Conservation (phyloP, 805 yeast species). For the Maudiozyma bulderi region DNA sequence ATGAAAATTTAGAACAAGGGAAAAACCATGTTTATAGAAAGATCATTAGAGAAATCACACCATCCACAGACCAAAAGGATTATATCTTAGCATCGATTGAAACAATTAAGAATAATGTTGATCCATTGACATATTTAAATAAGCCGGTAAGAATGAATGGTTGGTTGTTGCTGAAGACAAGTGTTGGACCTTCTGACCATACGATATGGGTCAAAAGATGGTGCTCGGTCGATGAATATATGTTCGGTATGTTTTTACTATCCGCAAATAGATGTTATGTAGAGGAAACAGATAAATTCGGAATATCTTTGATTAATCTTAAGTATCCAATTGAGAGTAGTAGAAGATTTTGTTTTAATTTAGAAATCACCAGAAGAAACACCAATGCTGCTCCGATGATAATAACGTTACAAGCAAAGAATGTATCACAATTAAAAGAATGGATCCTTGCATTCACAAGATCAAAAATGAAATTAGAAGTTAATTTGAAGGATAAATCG, state of each 20-base stretch:
- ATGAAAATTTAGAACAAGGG: slow-evolving; percentile 39
- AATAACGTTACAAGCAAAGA: slow-evolving; percentile 63
- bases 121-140: not conserved
- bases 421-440: slow-evolving; percentile 50
- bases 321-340: slow-evolving; percentile 47
- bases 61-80: slow-evolving; percentile 48
- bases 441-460: slow-evolving; percentile 66
- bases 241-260: slow-evolving; percentile 66
- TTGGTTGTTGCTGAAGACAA: slow-evolving; percentile 71
- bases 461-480: slow-evolving; percentile 42
- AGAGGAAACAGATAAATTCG: slow-evolving; percentile 81
- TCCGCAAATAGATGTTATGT: slow-evolving; percentile 63
- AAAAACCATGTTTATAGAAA: slow-evolving; percentile 52
- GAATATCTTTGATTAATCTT: slow-evolving; percentile 60
- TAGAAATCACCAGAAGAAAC: slow-evolving; percentile 39
- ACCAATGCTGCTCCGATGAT: slow-evolving; percentile 21
- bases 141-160: slow-evolving; percentile 55
- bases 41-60: slow-evolving; percentile 41
- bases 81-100: slow-evolving; percentile 33
- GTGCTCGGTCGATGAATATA: slow-evolving; percentile 67
- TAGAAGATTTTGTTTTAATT: slow-evolving; percentile 69
- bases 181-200: slow-evolving; percentile 40
- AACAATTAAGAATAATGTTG: slow-evolving; percentile 24
- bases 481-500: slow-evolving; percentile 9
- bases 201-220: slow-evolving; percentile 75